phyloP scores from a whole-genome alignment of 345 rosid species.

The Citrus medica region DNA sequence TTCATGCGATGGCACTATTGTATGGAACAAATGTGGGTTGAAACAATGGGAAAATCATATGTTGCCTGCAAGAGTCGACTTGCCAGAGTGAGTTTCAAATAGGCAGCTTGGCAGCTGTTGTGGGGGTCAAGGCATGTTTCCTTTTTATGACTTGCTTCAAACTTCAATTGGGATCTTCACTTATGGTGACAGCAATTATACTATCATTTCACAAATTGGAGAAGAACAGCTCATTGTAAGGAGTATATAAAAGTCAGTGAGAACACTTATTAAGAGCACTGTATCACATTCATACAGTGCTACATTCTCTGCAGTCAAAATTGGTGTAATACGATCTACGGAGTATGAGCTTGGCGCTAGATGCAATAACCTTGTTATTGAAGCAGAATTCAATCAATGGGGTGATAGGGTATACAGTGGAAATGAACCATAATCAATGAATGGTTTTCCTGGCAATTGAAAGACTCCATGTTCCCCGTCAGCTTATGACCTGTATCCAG shows the following conservation, averaged over 20 bases:
- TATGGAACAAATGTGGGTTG: not conserved
- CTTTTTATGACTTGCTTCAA: not conserved
- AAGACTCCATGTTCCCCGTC: not conserved
- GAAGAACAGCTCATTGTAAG: not conserved
- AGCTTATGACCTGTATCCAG: not conserved
- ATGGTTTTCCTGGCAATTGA: not conserved
- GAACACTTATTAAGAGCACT: not conserved
- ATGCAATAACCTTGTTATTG: not conserved
- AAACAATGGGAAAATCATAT: not conserved
- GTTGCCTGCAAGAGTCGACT: not conserved
- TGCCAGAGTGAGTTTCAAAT: not conserved
- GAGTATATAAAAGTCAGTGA: not conserved
- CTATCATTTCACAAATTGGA: not conserved
- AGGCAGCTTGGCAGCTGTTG: not conserved
- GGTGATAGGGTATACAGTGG: not conserved
- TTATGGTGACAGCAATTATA: not conserved
- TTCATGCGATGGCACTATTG: not conserved
- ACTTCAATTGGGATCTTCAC: not conserved
- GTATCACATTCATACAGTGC: not conserved
- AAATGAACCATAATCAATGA: not conserved
- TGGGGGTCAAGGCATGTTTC: not conserved
- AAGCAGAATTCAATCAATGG: not conserved
- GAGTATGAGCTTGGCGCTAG: not conserved
- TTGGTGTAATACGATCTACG: not conserved
- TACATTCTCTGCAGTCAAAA: not conserved